Base-by-base conservation (phyloP, 2,329 filamentous ascomycete genomes). In the Apiospora arundinis region DNA sequence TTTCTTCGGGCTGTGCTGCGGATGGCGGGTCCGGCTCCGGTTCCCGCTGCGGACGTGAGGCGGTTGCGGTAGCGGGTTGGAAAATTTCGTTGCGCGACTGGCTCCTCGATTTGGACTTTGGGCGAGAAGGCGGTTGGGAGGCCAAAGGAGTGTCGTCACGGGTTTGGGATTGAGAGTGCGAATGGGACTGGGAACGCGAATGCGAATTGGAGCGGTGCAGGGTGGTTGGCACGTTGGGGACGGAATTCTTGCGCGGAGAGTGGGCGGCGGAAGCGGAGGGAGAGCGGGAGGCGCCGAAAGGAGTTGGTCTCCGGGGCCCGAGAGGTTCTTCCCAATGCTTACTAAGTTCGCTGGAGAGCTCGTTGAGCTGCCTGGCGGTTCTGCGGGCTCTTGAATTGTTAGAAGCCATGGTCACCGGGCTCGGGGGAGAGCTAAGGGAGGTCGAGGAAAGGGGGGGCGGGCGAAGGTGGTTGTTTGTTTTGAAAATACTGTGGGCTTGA, bases 321-420 rank as follows among this genome's bases (percentile, higher is more conserved):
- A 44, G 68, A 8, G 74, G 73, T 23, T 45, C 21, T 32, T 73
- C 70, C 75, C 74, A 77, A 69, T 72, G 71, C 16, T 69, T 69
- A 46, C 75, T 75, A 65, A 78, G 73, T 9, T 71, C 68, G 72
- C 69, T 71, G 28, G 72, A 67, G 48, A 78, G 71, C 32, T 73
- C 48, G 60, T 73, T 75, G 67, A 75, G 56, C 23, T 71, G 71
- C 46, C 69, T 72, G 70, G 71, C 73, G 56, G 69, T 72, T 49
- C 60, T 68, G 56, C 56, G 56, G 56, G 56, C 65, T 73, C 75
- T 72, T 76, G 69, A 78, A 74, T 56, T 74, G 46, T 45, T 52
- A 68, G 46, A 25, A 48, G 23, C 68, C 73, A 75, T 75, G 37
- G 48, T 71, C 37, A 66, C 4, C 48, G 52, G 66, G 46, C 67